phyloP scores from a whole-genome alignment of 2,329 filamentous ascomycete genomes.

The Hypoxylon sp. region DNA sequence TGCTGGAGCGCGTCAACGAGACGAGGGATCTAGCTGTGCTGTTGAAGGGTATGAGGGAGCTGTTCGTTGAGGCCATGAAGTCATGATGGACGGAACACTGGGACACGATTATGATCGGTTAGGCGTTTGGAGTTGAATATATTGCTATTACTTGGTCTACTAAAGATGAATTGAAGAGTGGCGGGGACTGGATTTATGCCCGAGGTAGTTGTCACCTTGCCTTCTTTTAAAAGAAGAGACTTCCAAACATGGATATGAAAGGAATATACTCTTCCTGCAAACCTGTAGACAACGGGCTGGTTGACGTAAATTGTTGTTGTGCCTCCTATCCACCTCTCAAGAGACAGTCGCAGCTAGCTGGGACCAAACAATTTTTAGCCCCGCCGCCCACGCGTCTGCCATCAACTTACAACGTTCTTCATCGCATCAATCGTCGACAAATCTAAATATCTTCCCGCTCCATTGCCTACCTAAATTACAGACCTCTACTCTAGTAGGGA shows the following conservation, averaged over 20 bases:
- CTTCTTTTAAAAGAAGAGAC: not conserved
- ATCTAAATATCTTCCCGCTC: not conserved
- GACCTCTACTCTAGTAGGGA: not conserved
- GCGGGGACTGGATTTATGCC: not conserved
- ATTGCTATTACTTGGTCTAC: conserved; percentile 1
- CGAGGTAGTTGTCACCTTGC: not conserved
- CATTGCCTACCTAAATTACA: not conserved
- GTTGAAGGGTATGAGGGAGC: conserved; percentile 84
- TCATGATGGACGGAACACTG: conserved; percentile 52
- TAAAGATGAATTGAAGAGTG: not conserved
- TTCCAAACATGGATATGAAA: not conserved
- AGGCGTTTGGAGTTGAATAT: conserved; percentile 25
- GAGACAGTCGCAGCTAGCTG: conserved; percentile 44
- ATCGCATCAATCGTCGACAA: conserved; percentile 4
- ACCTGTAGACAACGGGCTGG: not conserved
- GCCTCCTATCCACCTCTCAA: not conserved
- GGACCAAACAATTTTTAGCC: conserved; percentile 6
- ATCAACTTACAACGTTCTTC: conserved; percentile 23
- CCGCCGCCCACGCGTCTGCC: conserved; percentile 36
- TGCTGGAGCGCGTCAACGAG: conserved; percentile 86
- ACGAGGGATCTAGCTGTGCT: conserved; percentile 77
- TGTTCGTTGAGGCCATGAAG: conserved; percentile 78
- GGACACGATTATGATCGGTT: not conserved
- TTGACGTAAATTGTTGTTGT: not conserved
- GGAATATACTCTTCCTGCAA: not conserved